Evolutionary conservation across 768 basidiomycete genomes (phyloP), one percentile per base, ranked within the genome.

Genomic region (Lentinula lateritia): DNA sequence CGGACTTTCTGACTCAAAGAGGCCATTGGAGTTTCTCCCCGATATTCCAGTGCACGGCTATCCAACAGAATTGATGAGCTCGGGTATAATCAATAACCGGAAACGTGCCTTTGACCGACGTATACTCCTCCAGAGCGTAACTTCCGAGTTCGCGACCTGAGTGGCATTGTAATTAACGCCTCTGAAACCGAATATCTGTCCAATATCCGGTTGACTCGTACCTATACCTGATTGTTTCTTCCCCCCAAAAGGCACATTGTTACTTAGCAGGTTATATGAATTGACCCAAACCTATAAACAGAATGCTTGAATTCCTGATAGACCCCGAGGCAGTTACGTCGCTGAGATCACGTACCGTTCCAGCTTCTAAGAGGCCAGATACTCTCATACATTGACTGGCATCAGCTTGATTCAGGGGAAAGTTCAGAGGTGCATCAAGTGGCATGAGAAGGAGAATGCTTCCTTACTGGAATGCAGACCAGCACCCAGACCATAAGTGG

Each of bases 191-290:
- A 23, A 18, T n/a, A 16, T 43, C 13, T n/a, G 16, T 48, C 5
- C 20, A 23, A 48, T 18, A 8, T 48, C 46, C 18, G 46, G 18
- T 48, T 3, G 46, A 60, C 20, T 74, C 82, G 61, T 66, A 90
- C 91, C 89, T 68, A 92, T 87, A 57, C 94, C 94, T 46, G 90
- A 92, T 71, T 92, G 89, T 75, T 95, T 96, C 78, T 91, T 96
- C 23, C 95, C 96, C 41, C 96, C 95, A 69, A 98, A 98, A 1
- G 96, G 96, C 50, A 94, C 88, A 62, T 95, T 93, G 72, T 92
- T 92, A 74, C 84, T 83, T 60, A 96, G 72, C 12, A 90, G 45
- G 69, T 89, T 90, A 75, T 94, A 95, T 69, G 93, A 88, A 73
- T 98, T 98, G 62, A 95, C 83, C 94, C 95, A 97, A 45, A 93